Base-by-base conservation (phyloP, 2,329 filamentous ascomycete genomes). In the Apiospora sp. region DNA sequence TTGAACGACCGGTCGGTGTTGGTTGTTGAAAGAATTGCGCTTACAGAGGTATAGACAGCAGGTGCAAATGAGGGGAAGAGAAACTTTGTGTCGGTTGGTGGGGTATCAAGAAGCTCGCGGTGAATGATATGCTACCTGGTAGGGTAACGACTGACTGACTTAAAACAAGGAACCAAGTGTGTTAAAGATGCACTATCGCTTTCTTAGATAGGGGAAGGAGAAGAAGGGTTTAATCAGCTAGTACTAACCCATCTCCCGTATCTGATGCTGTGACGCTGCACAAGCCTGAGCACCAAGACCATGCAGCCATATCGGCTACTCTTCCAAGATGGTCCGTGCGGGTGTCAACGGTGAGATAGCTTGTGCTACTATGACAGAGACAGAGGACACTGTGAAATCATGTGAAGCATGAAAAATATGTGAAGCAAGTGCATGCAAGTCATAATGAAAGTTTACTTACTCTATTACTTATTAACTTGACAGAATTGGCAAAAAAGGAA, bases 1-100 rank as follows among this genome's bases (percentile, higher is more conserved):
- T 67, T 51, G 16, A 37, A 68, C 43, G 43, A 68, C 6, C 16
- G 44, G 41, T 68, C 67, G 67, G 44, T 68, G 67, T 68, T 68
- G 43, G 67, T 49, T 68, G 67, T 46, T 68, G 67, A 37, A 27
- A 10, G 43, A 13, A 34, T 4, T 6, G 4, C 2, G 1, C 41
- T 68, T 68, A 68, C 34, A n/a, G 4, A 27, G 5, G 44, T 24
- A 46, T 46, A 68, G n/a, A 30, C 27, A 51, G 49, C n/a, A 51
- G 10, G 5, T 8, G 0, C 8, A 24, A 14, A n/a, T 13, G n/a
- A 4, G 49, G n/a, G 49, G 49, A n/a, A 51, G 13, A n/a, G n/a
- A 51, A 51, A 27, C n/a, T 51, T 13, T 51, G 7, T 22, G 46
- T 48, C 7, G 2, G 46, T n/a, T 8, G 46, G 46, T n/a, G 46